These are phyloP conservation scores for Oryza glumipatula DNA, from an alignment of 176 grass and related monocot genomes.

Conservation along the genomic window DNA sequence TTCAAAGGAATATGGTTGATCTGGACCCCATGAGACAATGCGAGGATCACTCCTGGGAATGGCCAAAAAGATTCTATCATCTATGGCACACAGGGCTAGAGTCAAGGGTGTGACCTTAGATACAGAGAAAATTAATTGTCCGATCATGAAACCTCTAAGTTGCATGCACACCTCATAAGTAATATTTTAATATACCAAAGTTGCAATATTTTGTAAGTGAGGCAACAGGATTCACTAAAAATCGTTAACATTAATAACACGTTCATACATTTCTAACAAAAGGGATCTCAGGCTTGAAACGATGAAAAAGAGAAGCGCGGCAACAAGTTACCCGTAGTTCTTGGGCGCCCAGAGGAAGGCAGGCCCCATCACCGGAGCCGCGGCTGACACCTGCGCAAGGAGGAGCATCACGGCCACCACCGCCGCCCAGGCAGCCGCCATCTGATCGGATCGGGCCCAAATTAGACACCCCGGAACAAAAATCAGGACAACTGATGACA, in stretches of 20 bases:
- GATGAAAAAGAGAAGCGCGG: neutral
- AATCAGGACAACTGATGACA: neutral
- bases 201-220: neutral
- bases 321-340: constrained; percentile 30
- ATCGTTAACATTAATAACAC: neutral
- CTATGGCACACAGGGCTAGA: neutral
- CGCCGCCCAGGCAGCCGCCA: constrained; percentile 40
- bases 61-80: neutral
- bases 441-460: constrained; percentile 32
- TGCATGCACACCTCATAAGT: neutral
- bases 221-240: constrained; percentile 1
- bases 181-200: neutral
- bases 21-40: neutral
- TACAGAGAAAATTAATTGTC: too few relatives aligned
- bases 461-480: neutral
- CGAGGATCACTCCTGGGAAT: constrained; percentile 4
- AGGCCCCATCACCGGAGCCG: constrained; percentile 43
- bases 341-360: constrained; percentile 62
- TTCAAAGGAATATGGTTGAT: neutral
- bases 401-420: constrained; percentile 36
- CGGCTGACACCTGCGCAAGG: constrained; percentile 13
- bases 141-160: neutral
- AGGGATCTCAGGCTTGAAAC: neutral
- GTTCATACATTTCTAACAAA: neutral
- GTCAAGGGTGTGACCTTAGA: neutral